A percentile compares a stretch with the other conserved stretches of the same genome.
These are phyloP conservation scores for Linum usitatissimum DNA, from an alignment of 345 rosid genomes.

Conservation along the genomic window DNA sequence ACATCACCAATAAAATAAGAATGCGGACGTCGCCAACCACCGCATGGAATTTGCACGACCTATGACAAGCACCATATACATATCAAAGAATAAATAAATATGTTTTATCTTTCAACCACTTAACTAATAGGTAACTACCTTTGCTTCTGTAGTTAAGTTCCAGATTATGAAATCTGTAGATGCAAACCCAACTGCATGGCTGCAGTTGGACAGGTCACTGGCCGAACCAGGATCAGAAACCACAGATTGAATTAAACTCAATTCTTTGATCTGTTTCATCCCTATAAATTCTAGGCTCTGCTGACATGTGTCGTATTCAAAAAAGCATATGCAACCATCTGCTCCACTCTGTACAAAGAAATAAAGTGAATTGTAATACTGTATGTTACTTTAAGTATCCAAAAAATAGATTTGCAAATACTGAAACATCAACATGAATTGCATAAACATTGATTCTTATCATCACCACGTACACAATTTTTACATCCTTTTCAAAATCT, in stretches of 20 bases:
- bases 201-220: conserved; percentile 34
- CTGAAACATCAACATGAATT: background rate
- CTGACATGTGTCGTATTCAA: conserved; percentile 50
- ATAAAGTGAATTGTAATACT: conserved; percentile 14
- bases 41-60: conserved; percentile 91
- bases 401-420: background rate
- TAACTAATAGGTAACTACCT: conserved; percentile 32
- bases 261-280: conserved; percentile 84
- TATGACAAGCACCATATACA: conserved; percentile 25
- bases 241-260: conserved; percentile 68
- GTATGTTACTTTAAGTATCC: background rate
- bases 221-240: conserved; percentile 21
- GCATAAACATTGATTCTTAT: background rate
- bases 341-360: conserved; percentile 65
- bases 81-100: background rate
- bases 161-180: conserved; percentile 77
- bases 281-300: conserved; percentile 65
- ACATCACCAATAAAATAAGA: conserved; percentile 68
- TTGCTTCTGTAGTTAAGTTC: conserved; percentile 63
- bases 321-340: conserved; percentile 94
- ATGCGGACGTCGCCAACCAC: conserved; percentile 99
- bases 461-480: background rate
- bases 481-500: background rate
- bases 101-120: background rate
- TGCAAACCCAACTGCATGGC: conserved; percentile 82